phyloP scores from a whole-genome alignment of 108 stramenopile species.

The Skeletonema grethae region DNA sequence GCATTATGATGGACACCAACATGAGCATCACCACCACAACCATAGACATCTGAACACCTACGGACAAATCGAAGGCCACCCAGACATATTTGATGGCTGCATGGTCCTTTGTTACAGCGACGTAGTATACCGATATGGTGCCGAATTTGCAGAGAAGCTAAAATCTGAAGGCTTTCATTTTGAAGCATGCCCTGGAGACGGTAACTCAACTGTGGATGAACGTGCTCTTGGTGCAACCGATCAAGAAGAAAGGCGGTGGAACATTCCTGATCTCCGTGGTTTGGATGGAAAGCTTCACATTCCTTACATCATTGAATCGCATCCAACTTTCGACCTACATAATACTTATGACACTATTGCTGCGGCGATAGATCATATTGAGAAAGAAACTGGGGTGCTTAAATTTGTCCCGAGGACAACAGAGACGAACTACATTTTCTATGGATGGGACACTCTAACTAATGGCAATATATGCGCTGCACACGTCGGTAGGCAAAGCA shows the following conservation, averaged over 20 bases:
- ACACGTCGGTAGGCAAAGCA: constrained; percentile 32
- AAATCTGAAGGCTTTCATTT: not conserved
- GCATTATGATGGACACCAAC: not conserved
- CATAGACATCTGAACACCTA: not conserved
- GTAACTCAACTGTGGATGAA: not conserved
- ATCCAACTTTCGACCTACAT: constrained; percentile 1
- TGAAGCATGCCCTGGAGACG: not conserved
- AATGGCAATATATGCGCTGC: constrained; percentile 15
- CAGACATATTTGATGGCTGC: constrained; percentile 5
- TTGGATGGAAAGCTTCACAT: constrained; percentile 3
- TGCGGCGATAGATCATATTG: constrained; percentile 28
- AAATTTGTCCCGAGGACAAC: constrained; percentile 21
- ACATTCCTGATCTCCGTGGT: constrained; percentile 1
- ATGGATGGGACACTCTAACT: not conserved
- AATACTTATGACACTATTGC: constrained; percentile 31
- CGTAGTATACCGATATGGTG: not conserved
- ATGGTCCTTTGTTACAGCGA: constrained; percentile 11
- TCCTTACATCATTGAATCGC: constrained; percentile 14
- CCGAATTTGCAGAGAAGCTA: constrained; percentile 1
- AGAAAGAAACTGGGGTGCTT: constrained; percentile 31
- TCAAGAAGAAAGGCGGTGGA: constrained; percentile 1
- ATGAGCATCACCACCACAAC: not conserved
- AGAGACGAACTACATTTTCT: constrained; percentile 31
- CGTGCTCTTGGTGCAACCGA: constrained; percentile 3
- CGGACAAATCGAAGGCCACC: not conserved